Base-by-base conservation (phyloP, 257 asterid genomes). In the Penstemon newberryi region DNA sequence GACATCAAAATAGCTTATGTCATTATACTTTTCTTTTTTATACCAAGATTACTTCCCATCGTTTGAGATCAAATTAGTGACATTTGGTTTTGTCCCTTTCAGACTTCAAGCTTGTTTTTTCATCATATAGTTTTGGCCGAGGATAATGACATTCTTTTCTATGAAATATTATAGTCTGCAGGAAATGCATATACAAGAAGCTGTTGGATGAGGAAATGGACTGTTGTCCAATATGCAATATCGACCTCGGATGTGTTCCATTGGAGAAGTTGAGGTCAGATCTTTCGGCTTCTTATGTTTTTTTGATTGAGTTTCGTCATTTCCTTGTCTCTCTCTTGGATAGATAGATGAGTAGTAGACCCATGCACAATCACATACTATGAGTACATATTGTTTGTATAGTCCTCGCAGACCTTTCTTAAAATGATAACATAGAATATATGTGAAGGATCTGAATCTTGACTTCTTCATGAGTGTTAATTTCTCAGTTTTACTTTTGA, bases 191-290 rank as follows among this genome's bases (percentile, higher is more conserved):
- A 70, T 69, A 69, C 63, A 63, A 63, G 72, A 87, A 79, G 74
- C 75, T 89, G 36, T 62, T 63, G 11, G 78, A 80, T 44, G 92
- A 73, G 73, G 84, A 75, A 61, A 75, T 68, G 73, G 78, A 73
- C 8, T 66, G 65, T 10, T 87, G 96, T 50, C 96, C 90, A 40
- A 63, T 71, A 40, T 89, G 96, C 77, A 70, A 74, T 52, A 70
- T 70, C 3, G 72, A 82, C 56, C 57, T 89, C 77, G 92, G 95
- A 51, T 79, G 84, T 66, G 74, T 60, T 9, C 96, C 96, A 1
- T 54, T 83, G 75, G 90, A 87, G 67, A 89, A 82, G 77, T 70
- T 89, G 73, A 89, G 86, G 95, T 86, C 59, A 61, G 77, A 61
- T 77, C 66, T 52, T 36, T 58, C 56, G 3, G 18, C 64, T 53